phyloP scores from a whole-genome alignment of 768 basidiomycete species.

The Leucocoprinus leucothites region DNA sequence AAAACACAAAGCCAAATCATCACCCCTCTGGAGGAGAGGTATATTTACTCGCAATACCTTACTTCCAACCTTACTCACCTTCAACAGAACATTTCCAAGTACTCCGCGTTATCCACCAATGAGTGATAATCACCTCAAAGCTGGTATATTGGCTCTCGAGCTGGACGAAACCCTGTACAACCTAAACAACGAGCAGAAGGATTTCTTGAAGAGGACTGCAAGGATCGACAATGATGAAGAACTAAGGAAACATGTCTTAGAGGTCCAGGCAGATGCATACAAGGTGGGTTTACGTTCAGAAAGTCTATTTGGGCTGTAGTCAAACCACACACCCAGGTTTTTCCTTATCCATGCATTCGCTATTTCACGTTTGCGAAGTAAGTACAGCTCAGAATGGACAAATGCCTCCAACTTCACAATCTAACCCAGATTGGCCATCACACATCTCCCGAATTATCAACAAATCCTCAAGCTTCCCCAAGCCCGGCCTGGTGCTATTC shows the following conservation, averaged over 20 bases:
- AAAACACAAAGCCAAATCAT: too few relatives aligned
- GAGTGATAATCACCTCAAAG: conserved; percentile 1
- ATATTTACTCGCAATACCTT: too few relatives aligned
- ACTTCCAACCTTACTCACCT: too few relatives aligned
- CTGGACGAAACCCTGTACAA: conserved; percentile 24
- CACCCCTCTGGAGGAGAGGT: too few relatives aligned
- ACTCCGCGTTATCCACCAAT: too few relatives aligned
- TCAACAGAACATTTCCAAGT: too few relatives aligned
- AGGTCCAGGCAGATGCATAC: conserved; percentile 34
- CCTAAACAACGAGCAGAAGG: conserved; percentile 24
- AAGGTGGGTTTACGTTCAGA: too few relatives aligned
- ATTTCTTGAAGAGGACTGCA: conserved; percentile 32
- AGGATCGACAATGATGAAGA: conserved; percentile 33
- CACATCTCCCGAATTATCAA: conserved; percentile 28
- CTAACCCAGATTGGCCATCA: conserved; percentile 30
- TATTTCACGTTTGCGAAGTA: conserved; percentile 31
- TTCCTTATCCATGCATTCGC: conserved; percentile 33
- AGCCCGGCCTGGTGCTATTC: conserved; percentile 26
- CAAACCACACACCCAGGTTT: too few relatives aligned
- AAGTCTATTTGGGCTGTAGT: too few relatives aligned
- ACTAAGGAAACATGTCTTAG: conserved; percentile 34
- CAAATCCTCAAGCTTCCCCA: conserved; percentile 25
- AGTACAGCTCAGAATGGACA: too few relatives aligned
- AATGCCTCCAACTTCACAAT: too few relatives aligned
- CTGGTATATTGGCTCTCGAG: conserved; percentile 11